Evolutionary conservation across 768 basidiomycete species (phyloP).

Genomic region (Phaffia tasmanica): DNA sequence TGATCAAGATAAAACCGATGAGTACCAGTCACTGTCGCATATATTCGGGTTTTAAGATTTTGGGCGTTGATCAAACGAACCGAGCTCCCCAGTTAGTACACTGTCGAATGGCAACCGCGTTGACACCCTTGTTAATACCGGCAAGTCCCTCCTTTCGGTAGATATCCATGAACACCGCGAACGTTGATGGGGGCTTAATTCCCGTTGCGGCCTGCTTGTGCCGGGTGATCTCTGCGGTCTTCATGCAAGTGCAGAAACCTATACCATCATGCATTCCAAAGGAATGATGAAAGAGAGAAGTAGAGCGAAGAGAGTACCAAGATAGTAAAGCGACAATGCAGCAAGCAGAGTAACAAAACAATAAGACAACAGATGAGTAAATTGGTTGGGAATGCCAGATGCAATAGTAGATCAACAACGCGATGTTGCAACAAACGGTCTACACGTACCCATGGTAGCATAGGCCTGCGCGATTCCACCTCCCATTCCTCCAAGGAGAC

Average conservation of each 20-base stretch:
- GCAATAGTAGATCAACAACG: neutral
- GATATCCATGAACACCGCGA: constrained; percentile 89
- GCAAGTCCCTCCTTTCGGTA: constrained; percentile 83
- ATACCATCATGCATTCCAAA: neutral
- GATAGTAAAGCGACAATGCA: neutral
- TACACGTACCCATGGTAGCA: constrained; percentile 90
- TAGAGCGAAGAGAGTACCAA: neutral
- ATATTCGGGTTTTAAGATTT: neutral
- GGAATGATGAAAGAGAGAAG: neutral
- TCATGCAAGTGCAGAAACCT: constrained; percentile 99
- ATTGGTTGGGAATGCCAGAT: neutral
- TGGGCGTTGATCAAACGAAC: constrained; percentile 40
- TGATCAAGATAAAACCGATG: neutral
- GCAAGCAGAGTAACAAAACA: neutral
- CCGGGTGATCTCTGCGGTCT: constrained; percentile 94
- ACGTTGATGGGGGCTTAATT: constrained; percentile 69
- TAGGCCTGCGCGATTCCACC: constrained; percentile 97
- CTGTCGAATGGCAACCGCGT: constrained; percentile 64
- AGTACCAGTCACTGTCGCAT: neutral
- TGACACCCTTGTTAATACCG: constrained; percentile 98
- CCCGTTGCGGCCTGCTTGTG: constrained; percentile 81
- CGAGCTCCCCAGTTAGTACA: constrained; percentile 90
- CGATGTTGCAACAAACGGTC: neutral
- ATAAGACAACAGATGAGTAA: neutral
- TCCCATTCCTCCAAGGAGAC: constrained; percentile 90